phyloP scores from a whole-genome alignment of 371 early-diverging fungal species.

The Rhizopus microsporus region DNA sequence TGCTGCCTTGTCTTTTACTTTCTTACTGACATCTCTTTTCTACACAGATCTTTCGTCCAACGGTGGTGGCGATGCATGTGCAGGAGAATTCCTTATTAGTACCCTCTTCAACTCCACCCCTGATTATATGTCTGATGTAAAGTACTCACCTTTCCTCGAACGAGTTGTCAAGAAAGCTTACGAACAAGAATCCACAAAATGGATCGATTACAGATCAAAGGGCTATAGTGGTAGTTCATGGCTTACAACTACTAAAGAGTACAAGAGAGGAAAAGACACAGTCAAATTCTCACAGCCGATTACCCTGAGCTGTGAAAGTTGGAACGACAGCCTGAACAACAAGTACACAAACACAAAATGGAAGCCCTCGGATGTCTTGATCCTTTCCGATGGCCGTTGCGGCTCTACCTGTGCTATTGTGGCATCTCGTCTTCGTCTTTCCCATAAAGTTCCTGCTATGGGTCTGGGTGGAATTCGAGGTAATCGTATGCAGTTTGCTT shows the following conservation, averaged over 20 bases:
- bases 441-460: constrained; percentile 53
- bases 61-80: constrained; percentile 57
- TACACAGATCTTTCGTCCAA: constrained; percentile 42
- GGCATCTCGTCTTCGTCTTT: constrained; percentile 50
- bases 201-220: constrained; percentile 42
- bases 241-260: constrained; percentile 35
- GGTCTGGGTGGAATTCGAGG: constrained; percentile 56
- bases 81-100: constrained; percentile 52
- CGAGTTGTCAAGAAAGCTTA: constrained; percentile 45
- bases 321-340: constrained; percentile 21
- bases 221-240: constrained; percentile 27
- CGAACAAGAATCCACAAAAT: constrained; percentile 39
- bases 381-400: constrained; percentile 53
- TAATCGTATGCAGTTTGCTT: constrained; percentile 55
- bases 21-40: background rate
- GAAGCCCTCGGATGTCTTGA: constrained; percentile 41
- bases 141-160: constrained; percentile 46
- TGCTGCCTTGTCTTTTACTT: background rate
- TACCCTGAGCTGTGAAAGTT: constrained; percentile 25
- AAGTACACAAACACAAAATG: constrained; percentile 36
- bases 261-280: constrained; percentile 30
- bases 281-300: constrained; percentile 49
- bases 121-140: constrained; percentile 49
- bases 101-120: constrained; percentile 47
- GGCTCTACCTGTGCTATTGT: constrained; percentile 58